A percentile compares a stretch with the other conserved stretches of the same genome.
These are phyloP conservation scores for Nannizzia gypsea DNA, from an alignment of 2,329 filamentous ascomycete genomes.

Conservation along the genomic window DNA sequence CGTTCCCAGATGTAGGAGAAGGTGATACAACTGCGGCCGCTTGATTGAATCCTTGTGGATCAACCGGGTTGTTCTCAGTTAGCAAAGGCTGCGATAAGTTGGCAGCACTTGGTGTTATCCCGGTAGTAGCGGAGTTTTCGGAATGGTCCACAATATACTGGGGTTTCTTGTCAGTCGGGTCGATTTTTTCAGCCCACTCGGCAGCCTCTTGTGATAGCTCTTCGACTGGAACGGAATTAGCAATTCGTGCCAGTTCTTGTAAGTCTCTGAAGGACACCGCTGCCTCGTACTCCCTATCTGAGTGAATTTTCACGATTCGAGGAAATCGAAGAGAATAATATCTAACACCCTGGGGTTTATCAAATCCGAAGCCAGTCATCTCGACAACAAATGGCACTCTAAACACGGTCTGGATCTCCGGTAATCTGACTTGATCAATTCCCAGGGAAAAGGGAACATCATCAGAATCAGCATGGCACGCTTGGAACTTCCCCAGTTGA, in stretches of 20 bases:
- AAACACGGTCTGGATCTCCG: conserved; percentile 43
- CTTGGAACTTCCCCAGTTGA: conserved; percentile 36
- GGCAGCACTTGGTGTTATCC: not conserved
- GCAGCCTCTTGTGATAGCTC: conserved; percentile 13
- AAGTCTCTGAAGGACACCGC: conserved; percentile 58
- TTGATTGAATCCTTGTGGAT: not conserved
- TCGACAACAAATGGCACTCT: conserved; percentile 64
- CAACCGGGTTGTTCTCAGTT: not conserved
- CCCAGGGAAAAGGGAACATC: conserved; percentile 35
- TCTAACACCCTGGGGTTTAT: conserved; percentile 54
- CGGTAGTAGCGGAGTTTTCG: conserved; percentile 5
- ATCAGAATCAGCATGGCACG: conserved; percentile 25
- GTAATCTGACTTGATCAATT: conserved; percentile 31
- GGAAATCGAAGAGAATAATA: conserved; percentile 72
- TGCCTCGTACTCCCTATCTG: conserved; percentile 59
- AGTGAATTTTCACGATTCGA: conserved; percentile 62
- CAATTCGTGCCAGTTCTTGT: conserved; percentile 51
- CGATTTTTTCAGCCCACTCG: conserved; percentile 8
- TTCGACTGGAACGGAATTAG: conserved; percentile 35
- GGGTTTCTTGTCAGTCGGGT: conserved; percentile 6
- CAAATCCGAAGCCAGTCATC: conserved; percentile 66
- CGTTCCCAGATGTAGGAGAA: not conserved
- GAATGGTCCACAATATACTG: conserved; percentile 14
- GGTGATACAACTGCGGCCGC: not conserved
- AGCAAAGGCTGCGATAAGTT: not conserved